These are phyloP conservation scores for Stephania yunnanensis DNA, from an alignment of 164 flowering plant genomes.

Conservation along the genomic window DNA sequence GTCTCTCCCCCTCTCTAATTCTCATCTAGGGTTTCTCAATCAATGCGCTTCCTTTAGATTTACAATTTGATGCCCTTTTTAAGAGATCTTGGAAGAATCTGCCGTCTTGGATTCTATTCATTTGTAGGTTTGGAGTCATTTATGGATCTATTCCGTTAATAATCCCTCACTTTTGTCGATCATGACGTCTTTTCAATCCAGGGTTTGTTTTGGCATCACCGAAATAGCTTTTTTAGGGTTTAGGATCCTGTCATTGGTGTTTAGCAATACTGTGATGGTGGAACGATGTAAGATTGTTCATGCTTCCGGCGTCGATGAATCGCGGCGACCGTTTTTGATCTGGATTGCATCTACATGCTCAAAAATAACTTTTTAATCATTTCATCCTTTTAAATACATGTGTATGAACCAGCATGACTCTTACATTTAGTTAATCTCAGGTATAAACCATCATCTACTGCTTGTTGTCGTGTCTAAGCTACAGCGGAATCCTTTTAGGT, in stretches of 20 bases:
- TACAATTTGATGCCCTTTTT: neutral
- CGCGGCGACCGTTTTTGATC: no score
- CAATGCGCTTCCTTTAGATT: neutral
- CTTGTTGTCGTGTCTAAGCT: neutral
- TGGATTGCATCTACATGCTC: no score
- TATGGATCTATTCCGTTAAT: neutral
- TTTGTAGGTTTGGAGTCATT: neutral
- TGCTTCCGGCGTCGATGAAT: no score
- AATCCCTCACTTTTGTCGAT: neutral
- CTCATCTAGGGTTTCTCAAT: constrained; percentile 5
- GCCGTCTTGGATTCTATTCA: neutral
- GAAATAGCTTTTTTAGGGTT: neutral
- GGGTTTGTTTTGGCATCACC: no score
- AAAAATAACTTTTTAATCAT: no score
- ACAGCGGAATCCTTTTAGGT: neutral
- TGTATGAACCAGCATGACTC: no score
- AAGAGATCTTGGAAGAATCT: neutral
- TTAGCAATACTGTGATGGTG: no score
- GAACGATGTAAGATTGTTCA: no score
- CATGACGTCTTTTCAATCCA: neutral
- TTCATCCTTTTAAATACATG: no score
- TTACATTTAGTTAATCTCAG: no score
- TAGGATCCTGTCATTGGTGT: neutral
- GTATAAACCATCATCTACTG: neutral
- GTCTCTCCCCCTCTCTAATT: constrained; percentile 18